These are phyloP conservation scores for Plasmodium vivax DNA, from an alignment of 169 alveolate species.

Conservation along the genomic window DNA sequence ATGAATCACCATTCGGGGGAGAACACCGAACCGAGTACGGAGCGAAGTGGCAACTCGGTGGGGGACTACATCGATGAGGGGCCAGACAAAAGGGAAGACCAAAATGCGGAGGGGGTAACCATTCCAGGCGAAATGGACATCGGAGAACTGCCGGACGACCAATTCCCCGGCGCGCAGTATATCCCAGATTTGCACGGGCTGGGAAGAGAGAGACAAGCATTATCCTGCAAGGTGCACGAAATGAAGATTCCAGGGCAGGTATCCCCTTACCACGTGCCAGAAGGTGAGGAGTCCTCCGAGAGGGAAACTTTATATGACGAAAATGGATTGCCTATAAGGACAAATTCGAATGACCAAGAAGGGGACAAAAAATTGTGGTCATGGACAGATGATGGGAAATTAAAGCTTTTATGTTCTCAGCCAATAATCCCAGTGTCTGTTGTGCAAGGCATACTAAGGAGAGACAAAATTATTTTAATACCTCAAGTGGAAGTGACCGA, in stretches of 20 bases:
- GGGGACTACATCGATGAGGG: not conserved
- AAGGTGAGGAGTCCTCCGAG: slow-evolving; percentile 15
- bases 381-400: slow-evolving; percentile 84
- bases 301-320: slow-evolving; percentile 49
- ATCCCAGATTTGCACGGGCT: slow-evolving; percentile 53
- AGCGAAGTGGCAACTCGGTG: not conserved
- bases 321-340: slow-evolving; percentile 24
- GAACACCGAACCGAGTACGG: slow-evolving; percentile 9
- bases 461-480: slow-evolving; percentile 88
- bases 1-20: slow-evolving; percentile 41
- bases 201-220: slow-evolving; percentile 59
- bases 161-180: slow-evolving; percentile 4
- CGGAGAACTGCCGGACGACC: not conserved
- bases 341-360: not conserved
- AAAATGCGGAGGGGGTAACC: not conserved
- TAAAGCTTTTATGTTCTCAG: slow-evolving; percentile 80
- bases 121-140: not conserved
- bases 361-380: slow-evolving; percentile 82
- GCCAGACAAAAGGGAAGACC: not conserved
- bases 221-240: slow-evolving; percentile 3
- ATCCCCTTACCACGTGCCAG: slow-evolving; percentile 63
- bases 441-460: slow-evolving; percentile 87
- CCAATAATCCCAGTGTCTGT: slow-evolving; percentile 90
- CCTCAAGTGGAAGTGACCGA: slow-evolving; percentile 89
- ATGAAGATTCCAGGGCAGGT: slow-evolving; percentile 68